Base-by-base conservation (phyloP, 2,329 filamentous ascomycete species). In the Trichoderma endophyticum region DNA sequence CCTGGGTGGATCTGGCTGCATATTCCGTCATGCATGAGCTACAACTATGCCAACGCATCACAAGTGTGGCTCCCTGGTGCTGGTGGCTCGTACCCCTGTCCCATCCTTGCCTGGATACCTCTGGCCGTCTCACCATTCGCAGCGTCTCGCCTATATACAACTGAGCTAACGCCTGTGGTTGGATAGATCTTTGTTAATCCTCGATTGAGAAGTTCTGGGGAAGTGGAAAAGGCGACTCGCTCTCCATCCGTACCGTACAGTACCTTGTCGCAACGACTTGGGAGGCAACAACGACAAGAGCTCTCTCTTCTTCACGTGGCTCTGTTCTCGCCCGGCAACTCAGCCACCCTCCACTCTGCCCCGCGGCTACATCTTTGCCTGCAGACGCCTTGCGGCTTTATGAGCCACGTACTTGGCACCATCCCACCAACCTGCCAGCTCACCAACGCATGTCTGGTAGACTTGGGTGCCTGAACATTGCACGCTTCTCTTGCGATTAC, bases 371-470 rank as follows among this genome's bases (percentile, higher is more conserved):
- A 54, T 62, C 56, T 59, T 85, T 84, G 84, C 85, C 83, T 86
- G 87, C 88, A 89, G 87, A 86, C 87, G 86, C 84, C 83, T 85
- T 84, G 83, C 83, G 81, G 83, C 84, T 83, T 83, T 84, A 83
- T 84, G 83, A 84, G 82, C 83, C 82, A 83, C 84, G 82, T 83
- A 84, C 82, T 82, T 84, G 72, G 73, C 72, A 83, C 82, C 75
- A 82, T 86, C 82, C 83, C 84, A 82, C 80, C 81, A 79, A 78
- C 82, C 78, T 89, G 88, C 87, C 88, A 90, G 85, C 88, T 85
- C 88, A 89, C 87, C 84, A 82, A 83, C 86, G 82, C 86, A 86
- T 86, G 84, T 83, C 85, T 83, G 86, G 86, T 87, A 85, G 83
- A 86, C 86, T 86, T 70, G 83, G 82, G 82, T 80, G 79, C 75